These are phyloP conservation scores for Metschnikowia reukaufii DNA, from an alignment of 805 yeast genomes.

Conservation along the genomic window DNA sequence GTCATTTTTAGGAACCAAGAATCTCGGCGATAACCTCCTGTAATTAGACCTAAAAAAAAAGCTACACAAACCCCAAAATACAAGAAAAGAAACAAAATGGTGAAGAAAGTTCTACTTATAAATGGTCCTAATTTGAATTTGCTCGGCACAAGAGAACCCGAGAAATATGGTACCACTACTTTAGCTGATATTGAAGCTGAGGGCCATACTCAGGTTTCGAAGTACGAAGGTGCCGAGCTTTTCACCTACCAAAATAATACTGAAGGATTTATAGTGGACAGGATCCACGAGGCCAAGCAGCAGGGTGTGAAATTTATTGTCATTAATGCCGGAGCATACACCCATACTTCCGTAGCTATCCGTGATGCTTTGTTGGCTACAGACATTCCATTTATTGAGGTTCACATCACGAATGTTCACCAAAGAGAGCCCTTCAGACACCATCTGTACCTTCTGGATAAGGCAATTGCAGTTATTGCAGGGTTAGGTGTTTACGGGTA, in stretches of 20 bases:
- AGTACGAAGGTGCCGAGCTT: conserved; percentile 33
- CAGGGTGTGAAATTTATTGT: conserved; percentile 47
- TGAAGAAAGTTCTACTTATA: conserved; percentile 43
- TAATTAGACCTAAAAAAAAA: neutral
- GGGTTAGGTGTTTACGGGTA: conserved; percentile 46
- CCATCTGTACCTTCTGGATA: conserved; percentile 48
- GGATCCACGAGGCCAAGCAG: conserved; percentile 46
- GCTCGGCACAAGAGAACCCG: conserved; percentile 46
- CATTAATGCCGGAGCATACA: conserved; percentile 54
- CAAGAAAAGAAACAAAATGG: conserved; percentile 25
- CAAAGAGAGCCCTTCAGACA: conserved; percentile 53
- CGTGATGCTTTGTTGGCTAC: conserved; percentile 51
- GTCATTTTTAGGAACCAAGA: neutral
- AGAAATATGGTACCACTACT: conserved; percentile 50
- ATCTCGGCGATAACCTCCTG: neutral
- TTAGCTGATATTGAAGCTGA: conserved; percentile 44
- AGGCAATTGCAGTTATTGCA: conserved; percentile 46
- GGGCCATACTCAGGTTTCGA: conserved; percentile 32
- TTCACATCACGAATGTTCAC: conserved; percentile 53
- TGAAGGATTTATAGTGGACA: conserved; percentile 48
- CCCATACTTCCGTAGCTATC: conserved; percentile 51
- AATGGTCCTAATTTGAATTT: conserved; percentile 53
- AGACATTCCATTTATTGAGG: conserved; percentile 49
- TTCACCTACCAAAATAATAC: conserved; percentile 43
- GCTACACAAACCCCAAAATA: too few species aligned